Evolutionary conservation across 352 stramenopile genomes (phyloP).

Genomic region (Phytophthora ramorum): DNA sequence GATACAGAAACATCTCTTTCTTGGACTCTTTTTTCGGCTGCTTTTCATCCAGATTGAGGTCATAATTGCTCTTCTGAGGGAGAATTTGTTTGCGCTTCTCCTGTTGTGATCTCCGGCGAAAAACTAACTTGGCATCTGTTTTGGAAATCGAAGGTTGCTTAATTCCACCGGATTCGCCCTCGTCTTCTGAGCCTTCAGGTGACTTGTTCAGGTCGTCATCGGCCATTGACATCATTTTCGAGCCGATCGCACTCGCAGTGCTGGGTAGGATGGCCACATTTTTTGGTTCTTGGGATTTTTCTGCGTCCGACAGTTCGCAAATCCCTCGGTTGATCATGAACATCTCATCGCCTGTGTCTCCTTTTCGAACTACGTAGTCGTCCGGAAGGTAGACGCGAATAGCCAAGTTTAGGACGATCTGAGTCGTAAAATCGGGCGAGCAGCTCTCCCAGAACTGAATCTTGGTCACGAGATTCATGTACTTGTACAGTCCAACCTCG

Average conservation of each 20-base stretch:
- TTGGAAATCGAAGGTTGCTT: not conserved
- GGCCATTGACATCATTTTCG: not conserved
- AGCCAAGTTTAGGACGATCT: conserved; percentile 38
- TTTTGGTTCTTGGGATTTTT: not conserved
- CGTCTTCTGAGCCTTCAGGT: not conserved
- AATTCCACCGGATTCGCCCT: not conserved
- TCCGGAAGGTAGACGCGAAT: conserved; percentile 51
- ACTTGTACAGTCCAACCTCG: conserved; percentile 48
- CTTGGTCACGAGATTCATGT: conserved; percentile 40
- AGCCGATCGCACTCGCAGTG: not conserved
- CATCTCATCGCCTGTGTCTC: conserved; percentile 43
- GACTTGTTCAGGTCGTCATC: not conserved
- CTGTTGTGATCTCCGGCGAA: not conserved
- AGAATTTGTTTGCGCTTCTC: not conserved
- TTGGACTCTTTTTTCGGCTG: not conserved
- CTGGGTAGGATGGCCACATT: not conserved
- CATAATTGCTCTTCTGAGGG: not conserved
- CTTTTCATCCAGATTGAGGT: not conserved
- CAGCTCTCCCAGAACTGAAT: conserved; percentile 50
- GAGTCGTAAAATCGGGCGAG: conserved; percentile 45
- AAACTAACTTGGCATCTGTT: not conserved
- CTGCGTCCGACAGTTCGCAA: conserved; percentile 29
- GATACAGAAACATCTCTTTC: conserved; percentile 2
- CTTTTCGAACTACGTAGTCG: conserved; percentile 51
- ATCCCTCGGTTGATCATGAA: conserved; percentile 55